Base-by-base conservation (phyloP, 2,329 filamentous ascomycete species). In the Ascosphaera apis region DNA sequence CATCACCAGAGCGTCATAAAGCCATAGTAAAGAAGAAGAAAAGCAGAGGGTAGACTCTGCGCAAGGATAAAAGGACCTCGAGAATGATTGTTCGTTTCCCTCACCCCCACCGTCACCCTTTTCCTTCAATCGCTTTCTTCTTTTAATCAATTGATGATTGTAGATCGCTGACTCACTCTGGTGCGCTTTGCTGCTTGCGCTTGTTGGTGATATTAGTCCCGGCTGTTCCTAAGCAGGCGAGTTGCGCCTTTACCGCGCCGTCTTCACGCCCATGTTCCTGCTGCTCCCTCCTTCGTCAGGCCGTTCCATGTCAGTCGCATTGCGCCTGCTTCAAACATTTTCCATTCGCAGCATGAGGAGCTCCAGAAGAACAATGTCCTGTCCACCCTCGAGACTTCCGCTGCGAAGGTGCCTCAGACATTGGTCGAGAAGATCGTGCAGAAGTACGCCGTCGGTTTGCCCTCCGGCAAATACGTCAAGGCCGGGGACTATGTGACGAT, bases 341-440 rank as follows among this genome's bases (percentile, higher is more conserved):
- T 42, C 35, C 43, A 41, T 21, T 25, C 40, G 3, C 43, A 44
- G 34, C 38, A 37, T 7, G 39, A 44, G 30, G 41, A 44, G 31
- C 40, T 41, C 31, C 25, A 41, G 3, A 15, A 35, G n/a, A 35
- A 41, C 4, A 39, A 41, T 15, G 38, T 44, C 15, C 40, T 43
- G 15, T 42, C 41, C 2, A 32, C 43, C 11, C 35, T 43, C 15
- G 36, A 44, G 35, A 12, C 18, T 6, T 41, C 43, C 15, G 36
- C 39, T 23, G 38, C 42, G 6, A 46, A 48, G 13, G 54, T 56
- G 2, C 68, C 79, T 0, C 83, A 92, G 56, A 93, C 80, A 2
- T 57, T 92, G 36, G 88, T 80, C 2, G 84, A 93, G 54, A 92
- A 92, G 63, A 92, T 93, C 40, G 75, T 92, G 0, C 84, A 93